A percentile compares a stretch with the other conserved stretches of the same genome.
These are phyloP conservation scores for Clavulina sp. DNA, from an alignment of 768 basidiomycete species.

Conservation along the genomic window DNA sequence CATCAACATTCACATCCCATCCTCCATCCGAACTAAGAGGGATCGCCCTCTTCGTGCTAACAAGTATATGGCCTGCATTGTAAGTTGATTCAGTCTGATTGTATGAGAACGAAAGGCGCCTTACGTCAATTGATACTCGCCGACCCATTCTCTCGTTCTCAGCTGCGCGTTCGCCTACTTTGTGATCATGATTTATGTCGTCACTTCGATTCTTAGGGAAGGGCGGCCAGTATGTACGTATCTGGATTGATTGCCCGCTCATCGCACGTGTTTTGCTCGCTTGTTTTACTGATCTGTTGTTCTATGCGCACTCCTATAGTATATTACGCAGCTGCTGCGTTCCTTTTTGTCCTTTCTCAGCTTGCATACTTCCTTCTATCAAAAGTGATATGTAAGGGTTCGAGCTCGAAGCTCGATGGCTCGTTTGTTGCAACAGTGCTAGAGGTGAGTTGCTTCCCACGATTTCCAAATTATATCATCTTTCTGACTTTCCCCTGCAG, in stretches of 20 bases:
- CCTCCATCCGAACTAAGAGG: conserved; percentile 41
- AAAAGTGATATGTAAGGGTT: conserved; percentile 32
- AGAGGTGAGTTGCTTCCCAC: conserved; percentile 22
- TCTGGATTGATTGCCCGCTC: neutral
- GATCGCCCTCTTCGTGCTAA: conserved; percentile 65
- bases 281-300: too few species aligned
- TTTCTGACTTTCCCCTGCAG: conserved; percentile 3
- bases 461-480: neutral
- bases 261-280: neutral
- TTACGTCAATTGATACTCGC: neutral
- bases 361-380: conserved; percentile 69
- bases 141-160: neutral
- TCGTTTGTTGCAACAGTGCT: conserved; percentile 73
- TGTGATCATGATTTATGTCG: conserved; percentile 62
- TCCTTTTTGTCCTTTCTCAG: conserved; percentile 65
- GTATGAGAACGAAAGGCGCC: too few species aligned
- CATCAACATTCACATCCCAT: conserved; percentile 37
- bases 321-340: conserved; percentile 56
- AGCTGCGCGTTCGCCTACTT: conserved; percentile 57
- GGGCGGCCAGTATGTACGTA: conserved; percentile 45
- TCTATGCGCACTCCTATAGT: conserved; percentile 18
- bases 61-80: conserved; percentile 62
- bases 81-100: conserved; percentile 23
- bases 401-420: conserved; percentile 60
- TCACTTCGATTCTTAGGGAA: conserved; percentile 60